Evolutionary conservation across 768 basidiomycete species (phyloP), one percentile per base, ranked within the genome.

Genomic region (Lactarius hatsudake): DNA sequence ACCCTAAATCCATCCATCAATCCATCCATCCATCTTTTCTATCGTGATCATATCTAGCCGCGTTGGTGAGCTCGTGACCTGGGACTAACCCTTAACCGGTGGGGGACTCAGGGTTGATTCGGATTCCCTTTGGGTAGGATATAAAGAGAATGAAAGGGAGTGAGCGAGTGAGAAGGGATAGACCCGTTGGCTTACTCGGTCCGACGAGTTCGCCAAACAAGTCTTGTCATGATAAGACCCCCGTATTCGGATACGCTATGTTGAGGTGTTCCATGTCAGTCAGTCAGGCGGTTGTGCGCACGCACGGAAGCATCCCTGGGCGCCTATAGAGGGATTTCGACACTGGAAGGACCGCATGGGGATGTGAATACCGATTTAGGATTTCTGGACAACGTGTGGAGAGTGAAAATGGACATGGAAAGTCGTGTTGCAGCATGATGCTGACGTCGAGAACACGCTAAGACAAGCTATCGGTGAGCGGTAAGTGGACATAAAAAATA

Each of bases 11-110:
- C 51, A 53, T 26, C 23, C 23, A 53, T 13, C 51, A 51, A 40
- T 23, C 59, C 40, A 34, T 53, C 51, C 13, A 53, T 53, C 51
- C 51, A 53, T 53, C 32, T 56, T 56, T 56, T 54, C 54, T 53
- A 67, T 67, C 57, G 66, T 59, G 66, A 54, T 62, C 66, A 63
- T 59, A 67, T 67, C 66, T 67, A 67, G 61, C 66, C 66, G 66
- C 61, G 57, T 20, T 48, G 32, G 40, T 45, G 48, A 58, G 66
- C 66, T 59, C 66, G 66, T 67, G 66, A 67, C 66, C 9, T 63
- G 61, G 56, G 30, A n/a, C 57, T 67, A 67, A 59, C 66, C 66
- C 66, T 67, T 67, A 67, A 63, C 66, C 57, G 66, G 15, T 28
- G 62, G 48, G 18, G 45, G 48, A 34, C 1, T 53, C 17, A 45